phyloP scores from a whole-genome alignment of 345 rosid genomes.

The Lagerstroemia speciosa region DNA sequence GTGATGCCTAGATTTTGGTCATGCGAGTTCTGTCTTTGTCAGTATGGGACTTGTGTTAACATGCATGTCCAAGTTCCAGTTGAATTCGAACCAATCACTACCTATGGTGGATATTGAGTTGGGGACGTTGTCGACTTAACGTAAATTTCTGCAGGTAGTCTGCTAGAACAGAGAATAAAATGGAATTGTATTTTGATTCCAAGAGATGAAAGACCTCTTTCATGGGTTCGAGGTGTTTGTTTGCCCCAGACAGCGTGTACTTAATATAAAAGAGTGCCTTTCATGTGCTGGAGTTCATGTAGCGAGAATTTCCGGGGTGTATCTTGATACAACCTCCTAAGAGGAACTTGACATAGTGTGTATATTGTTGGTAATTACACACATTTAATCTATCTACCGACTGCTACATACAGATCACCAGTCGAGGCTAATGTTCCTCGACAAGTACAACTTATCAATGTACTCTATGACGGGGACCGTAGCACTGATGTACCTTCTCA shows the following conservation, averaged over 20 bases:
- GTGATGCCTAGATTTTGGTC: background rate
- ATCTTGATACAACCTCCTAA: too few relatives aligned
- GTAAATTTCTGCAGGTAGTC: too few relatives aligned
- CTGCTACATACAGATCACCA: constrained; percentile 1
- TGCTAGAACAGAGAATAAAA: too few relatives aligned
- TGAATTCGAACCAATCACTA: background rate
- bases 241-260: too few relatives aligned
- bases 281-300: background rate
- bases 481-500: constrained; percentile 14
- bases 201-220: too few relatives aligned
- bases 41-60: background rate
- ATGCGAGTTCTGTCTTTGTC: background rate
- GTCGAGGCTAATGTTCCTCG: constrained; percentile 15
- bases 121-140: background rate
- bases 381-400: background rate
- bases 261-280: background rate
- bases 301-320: too few relatives aligned
- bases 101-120: background rate
- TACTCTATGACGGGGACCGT: constrained; percentile 5
- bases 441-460: constrained; percentile 12
- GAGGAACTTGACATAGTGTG: background rate
- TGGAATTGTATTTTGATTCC: too few relatives aligned
- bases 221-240: too few relatives aligned
- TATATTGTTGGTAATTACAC: background rate
- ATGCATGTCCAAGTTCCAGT: background rate